phyloP scores from a whole-genome alignment of 768 basidiomycete species.

The Russula earlei region DNA sequence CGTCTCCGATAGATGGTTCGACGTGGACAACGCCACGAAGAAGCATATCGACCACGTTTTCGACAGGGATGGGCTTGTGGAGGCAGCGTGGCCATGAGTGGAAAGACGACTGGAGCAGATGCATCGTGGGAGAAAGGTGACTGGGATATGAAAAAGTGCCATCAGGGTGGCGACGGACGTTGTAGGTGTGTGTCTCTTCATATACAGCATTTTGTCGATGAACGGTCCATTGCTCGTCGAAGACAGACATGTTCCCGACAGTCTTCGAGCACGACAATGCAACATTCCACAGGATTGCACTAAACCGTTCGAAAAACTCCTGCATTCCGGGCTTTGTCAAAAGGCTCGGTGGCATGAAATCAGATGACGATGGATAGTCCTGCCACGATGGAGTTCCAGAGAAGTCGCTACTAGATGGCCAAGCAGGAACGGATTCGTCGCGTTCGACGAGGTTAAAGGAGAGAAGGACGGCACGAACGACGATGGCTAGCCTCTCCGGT shows the following conservation, averaged over 20 bases:
- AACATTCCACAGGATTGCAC: conserved; percentile 46
- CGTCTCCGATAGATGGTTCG: conserved; percentile 64
- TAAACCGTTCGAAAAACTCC: conserved; percentile 61
- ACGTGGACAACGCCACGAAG: conserved; percentile 78
- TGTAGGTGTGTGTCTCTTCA: conserved; percentile 60
- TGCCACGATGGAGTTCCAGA: conserved; percentile 39
- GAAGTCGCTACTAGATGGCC: conserved; percentile 76
- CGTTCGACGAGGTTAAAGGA: conserved; percentile 65
- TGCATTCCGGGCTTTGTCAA: conserved; percentile 57
- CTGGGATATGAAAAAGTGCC: conserved; percentile 59
- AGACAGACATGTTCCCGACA: conserved; percentile 69
- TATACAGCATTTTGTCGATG: conserved; percentile 48
- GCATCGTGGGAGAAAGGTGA: conserved; percentile 50
- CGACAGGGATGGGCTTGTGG: conserved; percentile 41
- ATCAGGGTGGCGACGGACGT: conserved; percentile 61
- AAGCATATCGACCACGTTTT: conserved; percentile 67
- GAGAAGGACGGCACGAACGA: conserved; percentile 66
- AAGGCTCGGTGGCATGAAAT: conserved; percentile 45
- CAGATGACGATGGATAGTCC: conserved; percentile 66
- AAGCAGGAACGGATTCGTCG: conserved; percentile 58
- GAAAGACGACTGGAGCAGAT: conserved; percentile 65
- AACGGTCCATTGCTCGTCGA: conserved; percentile 77
- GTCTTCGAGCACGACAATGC: conserved; percentile 49
- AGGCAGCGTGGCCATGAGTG: conserved; percentile 80
- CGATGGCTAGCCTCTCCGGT: conserved; percentile 66